These are phyloP conservation scores for Hygrocybe punicea DNA, from an alignment of 768 basidiomycete species.

Conservation along the genomic window DNA sequence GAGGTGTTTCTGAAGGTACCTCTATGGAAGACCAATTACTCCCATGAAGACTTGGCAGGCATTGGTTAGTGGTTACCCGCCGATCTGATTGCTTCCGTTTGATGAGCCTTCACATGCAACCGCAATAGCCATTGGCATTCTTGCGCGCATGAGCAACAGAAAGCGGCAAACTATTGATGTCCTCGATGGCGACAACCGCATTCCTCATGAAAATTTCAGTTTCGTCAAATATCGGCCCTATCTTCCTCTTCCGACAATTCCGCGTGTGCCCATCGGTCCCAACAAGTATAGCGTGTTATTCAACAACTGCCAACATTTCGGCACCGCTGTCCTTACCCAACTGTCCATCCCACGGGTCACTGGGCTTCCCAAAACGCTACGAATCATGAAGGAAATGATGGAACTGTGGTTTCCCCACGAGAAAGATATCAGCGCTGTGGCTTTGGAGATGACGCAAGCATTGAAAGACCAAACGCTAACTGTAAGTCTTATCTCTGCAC, in stretches of 20 bases:
- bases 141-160: not conserved
- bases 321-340: not conserved
- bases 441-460: too few species aligned
- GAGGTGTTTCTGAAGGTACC: not conserved
- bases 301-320: not conserved
- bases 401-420: too few species aligned
- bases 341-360: not conserved
- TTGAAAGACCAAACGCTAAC: too few species aligned
- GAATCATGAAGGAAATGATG: too few species aligned
- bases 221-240: not conserved
- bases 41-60: not conserved
- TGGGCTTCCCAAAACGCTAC: too few species aligned
- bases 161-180: not conserved
- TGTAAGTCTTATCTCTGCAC: too few species aligned
- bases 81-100: not conserved
- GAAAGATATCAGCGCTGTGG: too few species aligned
- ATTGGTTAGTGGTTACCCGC: not conserved
- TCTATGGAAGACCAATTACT: not conserved
- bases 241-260: not conserved
- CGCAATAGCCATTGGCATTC: not conserved
- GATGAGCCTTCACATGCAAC: not conserved
- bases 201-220: not conserved
- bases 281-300: not conserved
- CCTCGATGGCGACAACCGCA: not conserved
- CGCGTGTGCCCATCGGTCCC: not conserved